Evolutionary conservation across 495 filamentous ascomycete genomes (phyloP).

Genomic region (Lichenothelia convexa): DNA sequence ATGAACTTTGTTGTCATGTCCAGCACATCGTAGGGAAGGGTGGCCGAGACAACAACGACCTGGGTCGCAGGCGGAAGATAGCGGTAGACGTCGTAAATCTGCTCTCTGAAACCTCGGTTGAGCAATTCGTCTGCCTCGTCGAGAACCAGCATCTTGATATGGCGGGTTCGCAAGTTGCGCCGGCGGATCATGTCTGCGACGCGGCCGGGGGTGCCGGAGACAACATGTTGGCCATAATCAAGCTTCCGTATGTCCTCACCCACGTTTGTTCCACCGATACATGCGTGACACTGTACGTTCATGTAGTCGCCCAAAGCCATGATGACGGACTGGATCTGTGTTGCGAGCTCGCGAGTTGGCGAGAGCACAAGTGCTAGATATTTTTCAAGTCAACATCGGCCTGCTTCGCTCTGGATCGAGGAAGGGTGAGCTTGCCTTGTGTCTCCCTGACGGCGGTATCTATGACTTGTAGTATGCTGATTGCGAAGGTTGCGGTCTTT

Average conservation of each 20-base stretch:
- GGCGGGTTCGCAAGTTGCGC: conserved; percentile 74
- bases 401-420: too few species aligned
- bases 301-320: conserved; percentile 97
- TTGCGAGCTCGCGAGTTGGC: conserved; percentile 91
- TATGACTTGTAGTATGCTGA: conserved; percentile 82
- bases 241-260: conserved; percentile 95
- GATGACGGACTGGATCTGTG: conserved; percentile 94
- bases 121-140: conserved; percentile 87
- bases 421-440: conserved; percentile 34
- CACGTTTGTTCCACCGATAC: conserved; percentile 95
- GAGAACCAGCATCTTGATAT: conserved; percentile 98
- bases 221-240: conserved; percentile 91
- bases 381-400: too few species aligned
- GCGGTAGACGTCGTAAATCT: conserved; percentile 98
- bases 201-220: conserved; percentile 86
- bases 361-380: conserved; percentile 72
- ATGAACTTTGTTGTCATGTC: conserved; percentile 99
- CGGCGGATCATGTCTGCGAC: conserved; percentile 99
- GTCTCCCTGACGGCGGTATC: conserved; percentile 52
- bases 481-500: conserved; percentile 98
- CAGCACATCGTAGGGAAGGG: conserved; percentile 90
- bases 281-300: conserved; percentile 98
- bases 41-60: conserved; percentile 94
- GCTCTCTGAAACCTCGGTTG: conserved; percentile 91
- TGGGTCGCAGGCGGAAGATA: conserved; percentile 91